These are phyloP conservation scores for Termitomyces sp. DNA, from an alignment of 768 basidiomycete species.

Conservation along the genomic window DNA sequence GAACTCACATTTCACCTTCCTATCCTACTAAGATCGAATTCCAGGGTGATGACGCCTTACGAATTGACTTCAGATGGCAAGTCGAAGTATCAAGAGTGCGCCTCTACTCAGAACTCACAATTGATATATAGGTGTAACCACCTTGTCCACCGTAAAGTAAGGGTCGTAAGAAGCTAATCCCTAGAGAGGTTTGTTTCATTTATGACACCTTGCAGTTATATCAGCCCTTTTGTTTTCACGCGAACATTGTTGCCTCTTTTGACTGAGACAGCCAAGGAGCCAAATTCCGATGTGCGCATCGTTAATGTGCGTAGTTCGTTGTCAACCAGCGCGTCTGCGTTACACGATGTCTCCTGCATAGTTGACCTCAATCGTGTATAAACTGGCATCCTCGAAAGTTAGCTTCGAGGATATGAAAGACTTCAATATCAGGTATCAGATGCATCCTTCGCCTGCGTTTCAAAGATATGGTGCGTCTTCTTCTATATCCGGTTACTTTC, in stretches of 20 bases:
- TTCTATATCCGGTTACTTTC: not conserved
- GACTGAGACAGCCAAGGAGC: constrained; percentile 38
- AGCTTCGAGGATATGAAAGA: constrained; percentile 27
- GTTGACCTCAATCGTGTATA: constrained; percentile 27
- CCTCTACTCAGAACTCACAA: not conserved
- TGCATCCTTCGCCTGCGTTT: constrained; percentile 11
- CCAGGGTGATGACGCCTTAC: constrained; percentile 10
- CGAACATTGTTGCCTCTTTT: constrained; percentile 48
- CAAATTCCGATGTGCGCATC: constrained; percentile 53
- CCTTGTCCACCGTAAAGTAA: constrained; percentile 41
- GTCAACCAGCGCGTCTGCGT: not conserved
- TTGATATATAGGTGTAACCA: constrained; percentile 30
- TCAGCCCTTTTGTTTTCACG: constrained; percentile 53
- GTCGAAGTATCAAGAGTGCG: not conserved
- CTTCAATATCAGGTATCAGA: constrained; percentile 29
- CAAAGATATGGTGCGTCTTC: constrained; percentile 26
- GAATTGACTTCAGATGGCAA: constrained; percentile 11
- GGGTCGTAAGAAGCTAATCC: constrained; percentile 1
- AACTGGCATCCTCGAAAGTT: constrained; percentile 11
- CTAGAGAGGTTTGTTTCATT: not conserved
- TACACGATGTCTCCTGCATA: constrained; percentile 6
- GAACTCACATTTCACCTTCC: not conserved
- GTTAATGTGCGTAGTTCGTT: constrained; percentile 38
- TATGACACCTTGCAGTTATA: constrained; percentile 30
- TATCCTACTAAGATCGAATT: not conserved